Base-by-base conservation (phyloP, 2,329 filamentous ascomycete genomes). In the Talaromyces pinophilus region DNA sequence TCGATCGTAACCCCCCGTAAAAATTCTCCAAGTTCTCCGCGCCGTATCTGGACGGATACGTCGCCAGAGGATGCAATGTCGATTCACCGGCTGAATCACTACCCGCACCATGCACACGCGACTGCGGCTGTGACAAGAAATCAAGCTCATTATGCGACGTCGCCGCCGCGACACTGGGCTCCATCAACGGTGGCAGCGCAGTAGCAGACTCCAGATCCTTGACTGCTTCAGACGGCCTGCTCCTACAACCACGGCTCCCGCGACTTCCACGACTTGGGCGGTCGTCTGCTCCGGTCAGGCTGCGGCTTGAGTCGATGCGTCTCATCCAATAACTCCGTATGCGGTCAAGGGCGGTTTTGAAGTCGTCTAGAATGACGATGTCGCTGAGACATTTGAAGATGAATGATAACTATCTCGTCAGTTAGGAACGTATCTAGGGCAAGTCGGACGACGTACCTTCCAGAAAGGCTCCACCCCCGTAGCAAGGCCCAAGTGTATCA, bases 301-400 rank as follows among this genome's bases (percentile, higher is more conserved):
- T 54, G 7, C 28, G 50, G 6, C 5, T 22, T 22, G 42, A 22
- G n/a, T 50, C 42, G 13, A 50, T 38, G 15, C 44, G 59, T 25
- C 59, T 25, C 44, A 78, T 67, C 75, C 75, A 77, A 66, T 78
- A 73, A 3, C 68, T 65, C 38, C 75, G 73, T 42, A 78, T 67
- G n/a, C 70, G 71, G 67, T 84, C 82, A 5, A 84, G 73, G 0
- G 81, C 82, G 2, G 87, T 88, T 71, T 89, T 89, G 82, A 90
- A 90, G 70, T 90, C 88, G 71, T 90, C 88, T 11, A 90, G 82
- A 63, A 90, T 83, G 62, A 90, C 86, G 0, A 84, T 87, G 72
- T 75, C 59, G 30, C 59, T 50, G 30, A 62, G 59, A 50, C 42
- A 62, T 40, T 90, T 90, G 81, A 88, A 88, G 28, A 89, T 83